Percentiles rank a stretch among this genome's conserved stretches.
phyloP scores from a whole-genome alignment of 108 stramenopile genomes.

The Skeletonema potamos region DNA sequence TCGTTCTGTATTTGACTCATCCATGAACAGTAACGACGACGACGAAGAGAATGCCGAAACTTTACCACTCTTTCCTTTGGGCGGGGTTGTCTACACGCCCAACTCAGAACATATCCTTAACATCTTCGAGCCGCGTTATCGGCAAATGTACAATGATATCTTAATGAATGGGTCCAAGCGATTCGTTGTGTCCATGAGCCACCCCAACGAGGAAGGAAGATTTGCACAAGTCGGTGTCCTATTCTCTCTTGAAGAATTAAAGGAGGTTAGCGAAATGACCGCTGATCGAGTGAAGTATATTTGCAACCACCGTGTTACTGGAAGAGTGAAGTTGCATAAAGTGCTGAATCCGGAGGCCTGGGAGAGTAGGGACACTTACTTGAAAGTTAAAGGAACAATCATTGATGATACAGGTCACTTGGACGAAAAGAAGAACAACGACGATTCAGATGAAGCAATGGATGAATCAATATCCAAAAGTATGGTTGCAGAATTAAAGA shows the following conservation, averaged over 20 bases:
- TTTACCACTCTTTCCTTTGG: constrained; percentile 84
- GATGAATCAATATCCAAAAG: constrained; percentile 24
- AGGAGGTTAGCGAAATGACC: constrained; percentile 84
- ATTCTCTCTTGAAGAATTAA: constrained; percentile 81
- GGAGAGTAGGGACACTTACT: constrained; percentile 72
- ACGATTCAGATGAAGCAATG: constrained; percentile 14
- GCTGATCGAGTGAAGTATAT: constrained; percentile 86
- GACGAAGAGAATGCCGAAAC: constrained; percentile 40
- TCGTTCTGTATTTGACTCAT: constrained; percentile 35
- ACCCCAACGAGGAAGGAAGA: constrained; percentile 70
- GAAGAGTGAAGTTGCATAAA: constrained; percentile 71
- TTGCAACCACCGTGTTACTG: constrained; percentile 83
- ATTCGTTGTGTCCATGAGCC: constrained; percentile 77
- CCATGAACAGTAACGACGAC: constrained; percentile 3
- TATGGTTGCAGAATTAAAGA: constrained; percentile 18
- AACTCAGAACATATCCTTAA: constrained; percentile 87
- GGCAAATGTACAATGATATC: constrained; percentile 90
- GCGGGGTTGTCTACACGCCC: constrained; percentile 85
- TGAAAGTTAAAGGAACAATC: constrained; percentile 74
- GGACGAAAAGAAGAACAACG: constrained; percentile 13
- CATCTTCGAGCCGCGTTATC: constrained; percentile 91
- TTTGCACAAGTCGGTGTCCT: constrained; percentile 82
- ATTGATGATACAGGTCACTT: constrained; percentile 63
- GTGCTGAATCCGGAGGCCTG: constrained; percentile 79
- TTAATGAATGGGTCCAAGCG: constrained; percentile 86